Evolutionary conservation across 2,329 filamentous ascomycete genomes (phyloP).

Genomic region (Stagonosporopsis rhizophila): DNA sequence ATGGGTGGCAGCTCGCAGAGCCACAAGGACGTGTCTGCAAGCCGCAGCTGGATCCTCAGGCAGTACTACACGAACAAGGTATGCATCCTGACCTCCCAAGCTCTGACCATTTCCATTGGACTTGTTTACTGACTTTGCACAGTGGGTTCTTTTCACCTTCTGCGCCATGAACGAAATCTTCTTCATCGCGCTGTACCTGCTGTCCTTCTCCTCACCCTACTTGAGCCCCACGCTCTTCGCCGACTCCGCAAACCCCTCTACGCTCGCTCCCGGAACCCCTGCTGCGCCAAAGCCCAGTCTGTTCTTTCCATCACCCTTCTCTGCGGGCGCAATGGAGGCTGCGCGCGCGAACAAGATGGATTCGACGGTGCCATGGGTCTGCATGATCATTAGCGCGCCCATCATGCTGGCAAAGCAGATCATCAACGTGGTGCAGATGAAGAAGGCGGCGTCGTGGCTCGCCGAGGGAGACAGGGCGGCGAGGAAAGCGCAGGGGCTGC

Average conservation of each 20-base stretch:
- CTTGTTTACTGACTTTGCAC: slow-evolving; percentile 24
- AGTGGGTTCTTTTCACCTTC: slow-evolving; percentile 90
- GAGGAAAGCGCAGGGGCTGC: slow-evolving; percentile 57
- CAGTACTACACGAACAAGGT: slow-evolving; percentile 98
- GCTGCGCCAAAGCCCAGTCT: slow-evolving; percentile 72
- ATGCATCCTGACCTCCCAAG: slow-evolving; percentile 41
- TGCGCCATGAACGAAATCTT: slow-evolving; percentile 94
- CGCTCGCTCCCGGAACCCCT: slow-evolving; percentile 68
- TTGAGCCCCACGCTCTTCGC: slow-evolving; percentile 83
- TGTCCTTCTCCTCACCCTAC: slow-evolving; percentile 92
- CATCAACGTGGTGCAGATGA: slow-evolving; percentile 91
- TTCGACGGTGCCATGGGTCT: slow-evolving; percentile 72
- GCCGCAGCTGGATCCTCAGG: slow-evolving; percentile 86
- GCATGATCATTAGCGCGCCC: slow-evolving; percentile 80
- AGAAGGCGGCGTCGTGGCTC: slow-evolving; percentile 90
- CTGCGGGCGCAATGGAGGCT: slow-evolving; percentile 88
- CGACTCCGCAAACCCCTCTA: slow-evolving; percentile 63
- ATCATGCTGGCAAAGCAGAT: slow-evolving; percentile 92
- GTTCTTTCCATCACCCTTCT: slow-evolving; percentile 88
- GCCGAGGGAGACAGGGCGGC: slow-evolving; percentile 85
- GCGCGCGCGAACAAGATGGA: slow-evolving; percentile 85
- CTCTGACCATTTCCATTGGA: not conserved
- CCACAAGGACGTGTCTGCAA: slow-evolving; percentile 94
- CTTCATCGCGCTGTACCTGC: slow-evolving; percentile 97
- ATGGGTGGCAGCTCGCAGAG: slow-evolving; percentile 81